A percentile compares a stretch with the other conserved stretches of the same genome.
Evolutionary conservation across 257 asterid genomes (phyloP).

Genomic region (Primulina huaijiensis): DNA sequence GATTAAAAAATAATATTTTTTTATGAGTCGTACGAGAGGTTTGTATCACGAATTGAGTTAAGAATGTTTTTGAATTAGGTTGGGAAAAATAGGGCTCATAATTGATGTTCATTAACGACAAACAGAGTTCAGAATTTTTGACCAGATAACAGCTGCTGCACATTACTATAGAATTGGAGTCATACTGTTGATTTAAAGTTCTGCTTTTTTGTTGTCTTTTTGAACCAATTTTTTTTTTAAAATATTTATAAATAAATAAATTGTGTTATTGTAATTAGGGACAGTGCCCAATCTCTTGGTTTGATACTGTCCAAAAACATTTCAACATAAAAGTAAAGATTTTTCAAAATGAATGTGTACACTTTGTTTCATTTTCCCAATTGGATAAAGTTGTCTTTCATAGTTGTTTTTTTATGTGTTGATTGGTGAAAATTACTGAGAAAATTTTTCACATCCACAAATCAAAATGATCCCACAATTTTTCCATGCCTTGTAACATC

Average conservation of each 20-base stretch:
- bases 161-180: not conserved
- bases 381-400: not conserved
- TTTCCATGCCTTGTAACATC: too few relatives aligned
- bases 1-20: too few relatives aligned
- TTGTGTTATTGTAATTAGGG: constrained; percentile 29
- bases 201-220: constrained; percentile 17
- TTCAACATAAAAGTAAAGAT: constrained; percentile 4
- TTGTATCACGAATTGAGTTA: too few relatives aligned
- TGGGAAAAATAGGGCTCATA: constrained; percentile 1
- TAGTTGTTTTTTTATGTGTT: too few relatives aligned
- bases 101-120: not conserved
- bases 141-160: constrained; percentile 18
- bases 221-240: constrained; percentile 18
- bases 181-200: not conserved
- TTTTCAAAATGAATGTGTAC: not conserved
- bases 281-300: constrained; percentile 25
- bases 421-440: too few relatives aligned
- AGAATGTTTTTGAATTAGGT: too few relatives aligned
- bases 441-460: too few relatives aligned
- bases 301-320: constrained; percentile 30
- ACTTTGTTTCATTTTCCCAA: too few relatives aligned
- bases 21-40: too few relatives aligned
- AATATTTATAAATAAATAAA: not conserved
- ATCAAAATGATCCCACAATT: too few relatives aligned
- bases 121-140: not conserved